Percentiles rank a stretch among this genome's conserved stretches.
Evolutionary conservation across 176 grass and related monocot species (phyloP).

Genomic region (Hsuehochloa calcarea): DNA sequence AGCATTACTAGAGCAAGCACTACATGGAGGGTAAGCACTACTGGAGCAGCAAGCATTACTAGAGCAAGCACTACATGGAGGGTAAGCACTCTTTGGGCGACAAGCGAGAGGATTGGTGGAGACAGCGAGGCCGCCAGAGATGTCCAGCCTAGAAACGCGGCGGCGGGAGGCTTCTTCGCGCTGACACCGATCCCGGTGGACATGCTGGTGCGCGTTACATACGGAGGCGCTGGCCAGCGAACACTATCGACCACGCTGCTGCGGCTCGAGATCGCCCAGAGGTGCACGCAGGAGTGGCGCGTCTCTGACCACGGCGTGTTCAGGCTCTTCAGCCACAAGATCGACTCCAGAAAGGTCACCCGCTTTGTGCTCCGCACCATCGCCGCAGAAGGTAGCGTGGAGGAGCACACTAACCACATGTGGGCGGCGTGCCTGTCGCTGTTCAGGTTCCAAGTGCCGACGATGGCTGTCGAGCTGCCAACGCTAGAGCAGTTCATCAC

Average conservation of each 20-base stretch:
- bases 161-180: slow-evolving; percentile 48
- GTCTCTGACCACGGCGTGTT: slow-evolving; percentile 55
- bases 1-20: too few species aligned
- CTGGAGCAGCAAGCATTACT: slow-evolving; percentile 36
- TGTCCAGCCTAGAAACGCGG: neutral
- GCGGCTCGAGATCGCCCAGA: slow-evolving; percentile 29
- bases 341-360: neutral
- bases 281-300: neutral
- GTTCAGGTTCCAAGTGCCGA: slow-evolving; percentile 41
- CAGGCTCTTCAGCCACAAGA: slow-evolving; percentile 29
- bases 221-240: slow-evolving; percentile 31
- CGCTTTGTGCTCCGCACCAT: slow-evolving; percentile 16
- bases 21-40: too few species aligned
- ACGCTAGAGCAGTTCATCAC: slow-evolving; percentile 40
- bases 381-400: neutral
- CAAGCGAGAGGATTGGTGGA: slow-evolving; percentile 75
- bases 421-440: slow-evolving; percentile 60
- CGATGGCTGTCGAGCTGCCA: neutral
- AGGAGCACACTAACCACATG: slow-evolving; percentile 28
- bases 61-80: too few species aligned
- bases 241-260: too few species aligned
- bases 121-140: slow-evolving; percentile 22
- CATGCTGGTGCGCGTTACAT: neutral
- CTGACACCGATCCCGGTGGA: slow-evolving; percentile 29
- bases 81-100: too few species aligned